Evolutionary conservation across 2,329 filamentous ascomycete species (phyloP), one percentile per base, ranked within the genome.

Genomic region (Diaporthe sp.): DNA sequence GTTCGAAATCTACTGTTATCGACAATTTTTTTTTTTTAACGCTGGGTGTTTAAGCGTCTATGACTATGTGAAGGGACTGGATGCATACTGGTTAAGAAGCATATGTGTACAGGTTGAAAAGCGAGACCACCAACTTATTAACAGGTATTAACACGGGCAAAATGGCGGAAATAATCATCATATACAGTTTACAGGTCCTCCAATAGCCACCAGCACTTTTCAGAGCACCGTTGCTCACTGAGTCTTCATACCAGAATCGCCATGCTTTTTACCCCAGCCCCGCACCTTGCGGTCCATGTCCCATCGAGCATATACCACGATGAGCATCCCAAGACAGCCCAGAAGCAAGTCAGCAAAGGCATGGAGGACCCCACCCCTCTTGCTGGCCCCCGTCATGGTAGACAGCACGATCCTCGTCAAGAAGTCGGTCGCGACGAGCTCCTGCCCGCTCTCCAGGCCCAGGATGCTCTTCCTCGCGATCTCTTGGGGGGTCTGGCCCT

Each of bases 381-480:
- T 77, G 28, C 79, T 82, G 1, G 82, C 82, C 1, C 83, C 84
- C 74, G 83, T 76, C 10, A 79, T 79, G 13, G 79, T 80, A 2
- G 87, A 88, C 79, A 91, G 89, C 86, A 94, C 90, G 31, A 91
- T 79, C 74, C 88, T 82, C 2, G 88, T 91, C 42, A 94, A 80
- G 61, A 89, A 85, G 79, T 89, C 90, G 6, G 92, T 93, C 4
- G 91, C 88, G 25, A 93, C 88, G 78, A 93, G 84, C 79, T 90
- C 93, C 68, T 92, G 87, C 1, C 92, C 93, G 37, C 84, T 88
- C 80, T 94, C 92, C 44, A 94, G 82, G 3, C 89, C 90, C 71
- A 84, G 84, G 20, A 94, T 85, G 1, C 90, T 87, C 2, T 87
- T 87, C 10, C 83, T 83, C 1, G 93, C 93, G 37, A 92, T 91